Base-by-base conservation (phyloP, 2,329 filamentous ascomycete species). In the Apiospora arundinis region DNA sequence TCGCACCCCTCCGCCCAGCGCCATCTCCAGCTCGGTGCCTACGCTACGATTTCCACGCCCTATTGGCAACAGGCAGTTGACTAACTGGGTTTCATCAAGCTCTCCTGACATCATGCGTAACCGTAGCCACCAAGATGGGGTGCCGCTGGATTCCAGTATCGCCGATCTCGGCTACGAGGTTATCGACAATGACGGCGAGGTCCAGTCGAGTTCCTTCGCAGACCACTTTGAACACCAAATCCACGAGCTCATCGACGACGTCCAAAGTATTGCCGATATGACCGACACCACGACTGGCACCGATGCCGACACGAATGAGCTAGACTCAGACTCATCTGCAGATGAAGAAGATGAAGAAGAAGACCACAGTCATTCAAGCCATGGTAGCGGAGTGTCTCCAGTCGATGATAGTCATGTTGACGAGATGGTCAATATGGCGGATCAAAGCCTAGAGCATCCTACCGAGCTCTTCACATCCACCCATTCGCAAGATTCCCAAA, bases 1-100 rank as follows among this genome's bases (percentile, higher is more conserved):
- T 21, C 65, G 25, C 42, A 25, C 40, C 42, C n/a, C 65, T 21
- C 16, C 40, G 40, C 16, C 48, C 56, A 52, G 70, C 67, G 74
- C 77, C 40, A 74, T 78, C 25, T 75, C 77, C 70, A 75, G 75
- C 72, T 80, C 87, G 60, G 83, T 86, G 69, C 86, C 87, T 5
- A 84, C 83, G 40, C 83, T 91, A 65, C 86, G 87, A 71, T 90
- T 90, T 70, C 89, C 89, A 70, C 84, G 82, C 60, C 88, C 89
- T 0, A 83, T 86, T 76, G 89, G 87, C 69, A 90, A 85, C 74
- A 83, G 84, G 70, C 82, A 84, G 68, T 86, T 91, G 52, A 88
- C 88, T 76, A 86, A 87, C 83, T 90, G 88, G 88, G 83, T 91
- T 67, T 89, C 87, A 8, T 85, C 84, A 69, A 90, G 88, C 76